Evolutionary conservation across 176 grass and related monocot species (phyloP).

Genomic region (Hyparrhenia diplandra): DNA sequence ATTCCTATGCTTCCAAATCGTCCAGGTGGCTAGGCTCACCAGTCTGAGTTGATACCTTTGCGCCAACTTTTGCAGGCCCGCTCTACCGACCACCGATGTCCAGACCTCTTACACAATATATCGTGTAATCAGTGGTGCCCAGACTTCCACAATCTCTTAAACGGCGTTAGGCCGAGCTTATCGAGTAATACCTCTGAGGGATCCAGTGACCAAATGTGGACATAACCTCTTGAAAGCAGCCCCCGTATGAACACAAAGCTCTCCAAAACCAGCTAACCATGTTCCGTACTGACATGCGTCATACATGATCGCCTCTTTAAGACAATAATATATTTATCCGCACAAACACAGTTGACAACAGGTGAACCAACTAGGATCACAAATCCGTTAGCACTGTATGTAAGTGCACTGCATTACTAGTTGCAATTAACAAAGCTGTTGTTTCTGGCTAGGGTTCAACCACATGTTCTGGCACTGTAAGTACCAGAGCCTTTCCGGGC

Average conservation of each 20-base stretch:
- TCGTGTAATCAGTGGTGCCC: no score
- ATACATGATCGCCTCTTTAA: not conserved
- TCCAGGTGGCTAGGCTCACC: no score
- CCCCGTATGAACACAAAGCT: not conserved
- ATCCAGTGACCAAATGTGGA: not conserved
- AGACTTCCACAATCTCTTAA: no score
- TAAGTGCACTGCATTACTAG: not conserved
- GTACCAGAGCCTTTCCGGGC: constrained; percentile 9
- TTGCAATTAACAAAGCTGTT: constrained; percentile 25
- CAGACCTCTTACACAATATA: no score
- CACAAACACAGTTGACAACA: not conserved
- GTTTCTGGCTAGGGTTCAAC: constrained; percentile 27
- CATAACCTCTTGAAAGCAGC: not conserved
- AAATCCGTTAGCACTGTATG: not conserved
- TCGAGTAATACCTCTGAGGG: no score
- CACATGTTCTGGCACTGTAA: constrained; percentile 21
- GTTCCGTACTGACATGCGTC: not conserved
- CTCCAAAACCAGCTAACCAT: not conserved
- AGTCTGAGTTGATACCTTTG: no score
- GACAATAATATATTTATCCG: not conserved
- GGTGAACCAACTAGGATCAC: not conserved
- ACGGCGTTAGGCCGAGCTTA: no score
- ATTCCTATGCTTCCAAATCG: no score
- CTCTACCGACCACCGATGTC: no score
- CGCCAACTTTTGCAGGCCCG: no score